These are phyloP conservation scores for Aspergillus conjunctus DNA, from an alignment of 495 filamentous ascomycete genomes.

Conservation along the genomic window DNA sequence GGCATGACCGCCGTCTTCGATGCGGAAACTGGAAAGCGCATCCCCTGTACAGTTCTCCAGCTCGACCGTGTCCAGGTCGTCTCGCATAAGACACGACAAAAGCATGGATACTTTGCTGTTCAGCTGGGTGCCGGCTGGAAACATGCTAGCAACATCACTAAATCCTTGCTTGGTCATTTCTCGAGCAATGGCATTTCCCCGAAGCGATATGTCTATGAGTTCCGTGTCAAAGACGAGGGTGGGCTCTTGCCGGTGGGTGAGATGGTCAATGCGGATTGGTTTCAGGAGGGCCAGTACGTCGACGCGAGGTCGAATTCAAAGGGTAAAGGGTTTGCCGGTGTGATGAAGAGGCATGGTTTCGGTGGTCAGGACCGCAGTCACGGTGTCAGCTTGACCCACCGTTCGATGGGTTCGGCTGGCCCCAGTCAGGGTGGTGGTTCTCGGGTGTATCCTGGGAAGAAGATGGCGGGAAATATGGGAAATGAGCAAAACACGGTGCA, in stretches of 20 bases:
- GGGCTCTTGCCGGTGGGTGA: slow-evolving; percentile 73
- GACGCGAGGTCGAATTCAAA: slow-evolving; percentile 76
- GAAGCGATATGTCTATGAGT: slow-evolving; percentile 81
- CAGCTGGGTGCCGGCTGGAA: slow-evolving; percentile 85
- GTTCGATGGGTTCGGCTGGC: slow-evolving; percentile 84
- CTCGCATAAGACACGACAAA: slow-evolving; percentile 74
- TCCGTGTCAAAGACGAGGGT: slow-evolving; percentile 71
- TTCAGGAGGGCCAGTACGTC: slow-evolving; percentile 85
- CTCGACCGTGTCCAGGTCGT: slow-evolving; percentile 89
- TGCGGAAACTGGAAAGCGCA: slow-evolving; percentile 70
- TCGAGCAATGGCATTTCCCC: slow-evolving; percentile 74
- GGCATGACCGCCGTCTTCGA: slow-evolving; percentile 94
- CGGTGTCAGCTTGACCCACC: slow-evolving; percentile 89
- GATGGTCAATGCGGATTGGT: slow-evolving; percentile 79
- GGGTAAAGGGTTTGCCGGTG: slow-evolving; percentile 92
- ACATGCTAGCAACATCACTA: slow-evolving; percentile 70
- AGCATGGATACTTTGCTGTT: slow-evolving; percentile 89
- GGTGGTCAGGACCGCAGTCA: slow-evolving; percentile 87
- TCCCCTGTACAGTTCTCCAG: slow-evolving; percentile 89
- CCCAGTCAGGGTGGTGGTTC: slow-evolving; percentile 89
- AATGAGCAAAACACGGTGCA: slow-evolving; percentile 81
- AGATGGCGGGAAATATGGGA: slow-evolving; percentile 96
- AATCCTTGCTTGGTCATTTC: slow-evolving; percentile 83
- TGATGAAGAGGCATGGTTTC: slow-evolving; percentile 94
- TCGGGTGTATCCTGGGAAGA: slow-evolving; percentile 90